Conservation (phyloP, 176 grass and related monocot species). For the Otatea glauca region DNA sequence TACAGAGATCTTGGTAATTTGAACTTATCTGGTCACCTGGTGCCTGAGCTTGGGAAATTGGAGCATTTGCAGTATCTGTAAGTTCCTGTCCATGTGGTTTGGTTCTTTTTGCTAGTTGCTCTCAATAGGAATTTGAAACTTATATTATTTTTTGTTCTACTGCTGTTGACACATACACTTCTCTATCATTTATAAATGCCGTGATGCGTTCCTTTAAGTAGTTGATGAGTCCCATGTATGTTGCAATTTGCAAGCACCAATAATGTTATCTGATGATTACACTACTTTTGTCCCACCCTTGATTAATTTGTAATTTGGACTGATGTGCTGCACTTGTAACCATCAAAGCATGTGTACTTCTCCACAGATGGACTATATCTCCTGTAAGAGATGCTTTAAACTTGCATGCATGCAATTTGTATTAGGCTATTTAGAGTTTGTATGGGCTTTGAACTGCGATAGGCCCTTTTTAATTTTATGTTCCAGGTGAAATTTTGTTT, state of each 20-base stretch:
- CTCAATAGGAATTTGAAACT: neutral
- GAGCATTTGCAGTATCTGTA: slow-evolving; percentile 93
- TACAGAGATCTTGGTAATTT: slow-evolving; percentile 88
- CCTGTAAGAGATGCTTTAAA: neutral
- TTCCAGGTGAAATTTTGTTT: neutral
- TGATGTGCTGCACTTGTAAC: neutral
- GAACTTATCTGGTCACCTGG: slow-evolving; percentile 90
- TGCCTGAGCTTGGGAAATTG: slow-evolving; percentile 82
- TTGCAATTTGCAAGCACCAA: neutral
- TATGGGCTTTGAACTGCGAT: neutral
- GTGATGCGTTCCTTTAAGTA: slow-evolving; percentile 3
- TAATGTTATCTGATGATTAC: neutral
- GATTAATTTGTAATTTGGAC: slow-evolving; percentile 14
- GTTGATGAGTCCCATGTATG: neutral
- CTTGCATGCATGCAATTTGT: neutral
- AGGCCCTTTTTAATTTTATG: neutral
- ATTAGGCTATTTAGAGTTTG: neutral
- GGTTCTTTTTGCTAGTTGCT: slow-evolving; percentile 26
- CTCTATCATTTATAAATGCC: neutral
- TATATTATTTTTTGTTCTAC: slow-evolving; percentile 8
- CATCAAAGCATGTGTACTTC: neutral
- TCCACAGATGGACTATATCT: slow-evolving; percentile 12
- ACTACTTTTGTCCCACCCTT: neutral
- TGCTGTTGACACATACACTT: neutral
- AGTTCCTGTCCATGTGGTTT: slow-evolving; percentile 47